Conservation (phyloP, 176 grass and related monocot species). For the Oryza coarctata region DNA sequence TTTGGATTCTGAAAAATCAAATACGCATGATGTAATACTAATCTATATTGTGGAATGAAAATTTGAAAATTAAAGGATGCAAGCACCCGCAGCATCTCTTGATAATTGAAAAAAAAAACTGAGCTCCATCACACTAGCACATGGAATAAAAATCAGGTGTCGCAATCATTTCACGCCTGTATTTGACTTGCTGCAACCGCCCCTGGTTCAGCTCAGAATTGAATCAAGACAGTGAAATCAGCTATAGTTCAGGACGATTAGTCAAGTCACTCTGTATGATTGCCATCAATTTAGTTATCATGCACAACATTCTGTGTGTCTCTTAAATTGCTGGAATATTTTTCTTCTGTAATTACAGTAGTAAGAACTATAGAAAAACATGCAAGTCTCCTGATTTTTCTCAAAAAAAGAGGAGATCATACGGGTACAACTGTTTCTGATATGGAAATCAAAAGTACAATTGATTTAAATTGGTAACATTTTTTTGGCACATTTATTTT, state of each 20-base stretch:
- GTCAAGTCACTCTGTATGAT: neutral
- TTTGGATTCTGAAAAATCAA: neutral
- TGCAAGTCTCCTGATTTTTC: neutral
- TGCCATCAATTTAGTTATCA: neutral
- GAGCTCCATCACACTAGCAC: neutral
- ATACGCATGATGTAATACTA: neutral
- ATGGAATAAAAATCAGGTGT: neutral
- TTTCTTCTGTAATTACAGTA: neutral
- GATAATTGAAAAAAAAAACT: neutral
- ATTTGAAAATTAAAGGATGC: neutral
- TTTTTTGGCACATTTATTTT: neutral
- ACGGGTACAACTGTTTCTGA: neutral
- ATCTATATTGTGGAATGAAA: neutral
- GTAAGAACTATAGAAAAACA: neutral
- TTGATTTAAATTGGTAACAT: neutral
- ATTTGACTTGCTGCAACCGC: neutral
- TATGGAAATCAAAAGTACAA: neutral
- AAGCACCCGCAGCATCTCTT: neutral
- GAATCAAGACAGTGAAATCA: constrained; percentile 10
- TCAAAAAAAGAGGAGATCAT: neutral
- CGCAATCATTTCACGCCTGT: neutral
- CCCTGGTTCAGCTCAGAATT: neutral
- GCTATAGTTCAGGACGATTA: neutral
- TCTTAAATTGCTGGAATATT: neutral
- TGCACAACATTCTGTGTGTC: neutral